Percentiles rank a stretch among this genome's conserved stretches.
Evolutionary conservation across 805 yeast genomes (phyloP).

Genomic region (Tetrapisispora namnaoensis): DNA sequence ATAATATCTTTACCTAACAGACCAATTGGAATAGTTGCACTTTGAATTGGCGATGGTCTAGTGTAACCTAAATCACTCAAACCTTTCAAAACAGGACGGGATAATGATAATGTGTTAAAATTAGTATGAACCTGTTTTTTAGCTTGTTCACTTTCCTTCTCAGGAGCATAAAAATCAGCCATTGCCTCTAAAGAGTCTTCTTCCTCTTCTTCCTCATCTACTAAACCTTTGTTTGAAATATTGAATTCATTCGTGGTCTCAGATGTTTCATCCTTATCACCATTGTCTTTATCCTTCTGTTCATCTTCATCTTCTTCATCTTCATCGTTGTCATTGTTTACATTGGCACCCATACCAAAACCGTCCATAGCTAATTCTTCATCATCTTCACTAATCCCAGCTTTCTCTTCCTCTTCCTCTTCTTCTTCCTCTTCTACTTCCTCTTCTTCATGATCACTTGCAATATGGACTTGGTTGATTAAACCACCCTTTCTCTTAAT

Average conservation of each 20-base stretch:
- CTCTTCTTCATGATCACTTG: slow-evolving; percentile 31
- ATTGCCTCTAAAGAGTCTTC: slow-evolving; percentile 62
- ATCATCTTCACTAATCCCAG: slow-evolving; percentile 25
- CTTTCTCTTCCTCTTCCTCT: slow-evolving; percentile 31
- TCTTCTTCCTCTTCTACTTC: slow-evolving; percentile 38
- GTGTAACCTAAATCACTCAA: slow-evolving; percentile 69
- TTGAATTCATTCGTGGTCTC: slow-evolving; percentile 14
- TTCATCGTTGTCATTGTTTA: slow-evolving; percentile 22
- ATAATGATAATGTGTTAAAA: slow-evolving; percentile 69
- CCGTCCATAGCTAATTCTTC: slow-evolving; percentile 32
- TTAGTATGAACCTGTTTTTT: slow-evolving; percentile 44
- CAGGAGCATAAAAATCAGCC: slow-evolving; percentile 63
- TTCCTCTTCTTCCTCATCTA: slow-evolving; percentile 21
- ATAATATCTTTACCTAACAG: slow-evolving; percentile 90
- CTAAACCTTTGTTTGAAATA: slow-evolving; percentile 12
- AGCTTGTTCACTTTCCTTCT: slow-evolving; percentile 44
- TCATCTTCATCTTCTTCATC: slow-evolving; percentile 26
- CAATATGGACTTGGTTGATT: slow-evolving; percentile 41
- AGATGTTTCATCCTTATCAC: slow-evolving; percentile 27
- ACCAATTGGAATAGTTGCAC: slow-evolving; percentile 89
- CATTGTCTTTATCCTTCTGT: slow-evolving; percentile 12
- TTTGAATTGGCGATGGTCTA: slow-evolving; percentile 90
- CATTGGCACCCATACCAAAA: slow-evolving; percentile 32
- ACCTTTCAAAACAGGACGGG: slow-evolving; percentile 86
- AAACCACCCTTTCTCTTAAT: slow-evolving; percentile 81